A percentile compares a stretch with the other conserved stretches of the same genome.
Evolutionary conservation across 257 asterid genomes (phyloP).

Genomic region (Ehretia macrophylla): DNA sequence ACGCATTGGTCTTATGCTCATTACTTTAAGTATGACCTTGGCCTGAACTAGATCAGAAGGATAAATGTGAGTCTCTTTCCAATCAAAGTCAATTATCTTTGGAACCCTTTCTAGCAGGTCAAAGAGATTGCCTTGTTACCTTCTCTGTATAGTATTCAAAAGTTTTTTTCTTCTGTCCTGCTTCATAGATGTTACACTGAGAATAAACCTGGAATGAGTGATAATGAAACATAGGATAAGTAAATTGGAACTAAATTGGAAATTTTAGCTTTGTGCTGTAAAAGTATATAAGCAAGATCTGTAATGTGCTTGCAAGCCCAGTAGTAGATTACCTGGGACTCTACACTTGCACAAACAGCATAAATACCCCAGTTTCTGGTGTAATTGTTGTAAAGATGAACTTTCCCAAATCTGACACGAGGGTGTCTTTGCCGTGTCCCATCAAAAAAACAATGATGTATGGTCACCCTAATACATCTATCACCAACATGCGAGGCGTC

Average conservation of each 20-base stretch:
- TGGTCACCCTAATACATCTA: conserved; percentile 71
- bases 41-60: too few species aligned
- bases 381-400: conserved; percentile 80
- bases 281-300: too few species aligned
- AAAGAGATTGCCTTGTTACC: too few species aligned
- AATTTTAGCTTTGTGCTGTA: too few species aligned
- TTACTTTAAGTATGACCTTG: too few species aligned
- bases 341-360: conserved; percentile 95
- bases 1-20: too few species aligned
- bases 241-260: too few species aligned
- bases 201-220: conserved; percentile 24
- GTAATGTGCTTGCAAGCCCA: too few species aligned
- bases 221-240: too few species aligned
- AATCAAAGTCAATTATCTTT: too few species aligned
- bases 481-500: conserved; percentile 64
- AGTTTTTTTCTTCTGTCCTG: conserved; percentile 81
- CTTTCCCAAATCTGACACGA: conserved; percentile 81
- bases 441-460: conserved; percentile 91
- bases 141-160: conserved; percentile 69
- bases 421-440: conserved; percentile 97
- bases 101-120: too few species aligned
- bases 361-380: conserved; percentile 75
- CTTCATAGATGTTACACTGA: conserved; percentile 85
- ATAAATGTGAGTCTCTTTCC: too few species aligned
- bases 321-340: conserved; percentile 56